Base-by-base conservation (phyloP, 1,284 basidiomycete genomes). In the Malassezia sympodialis region DNA sequence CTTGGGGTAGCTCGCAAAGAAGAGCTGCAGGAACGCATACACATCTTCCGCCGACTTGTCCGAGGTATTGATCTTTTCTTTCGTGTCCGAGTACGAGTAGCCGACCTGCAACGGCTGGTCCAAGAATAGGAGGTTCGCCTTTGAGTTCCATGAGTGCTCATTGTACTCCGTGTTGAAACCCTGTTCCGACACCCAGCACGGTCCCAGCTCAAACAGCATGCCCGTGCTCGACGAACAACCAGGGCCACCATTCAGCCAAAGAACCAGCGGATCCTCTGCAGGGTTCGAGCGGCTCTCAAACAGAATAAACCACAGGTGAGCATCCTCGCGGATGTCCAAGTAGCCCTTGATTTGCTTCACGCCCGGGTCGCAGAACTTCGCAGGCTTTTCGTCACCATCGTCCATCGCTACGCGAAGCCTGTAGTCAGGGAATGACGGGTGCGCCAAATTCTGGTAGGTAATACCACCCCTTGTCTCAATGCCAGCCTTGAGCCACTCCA, bases 231-330 rank as follows among this genome's bases (percentile, higher is more conserved):
- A 68, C 28, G 67, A 73, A 59, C 69, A 66, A 49, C 72, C 86
- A 14, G 87, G 86, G 5, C 87, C 87, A 43, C 88, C 89, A 67
- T 89, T 90, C 39, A 91, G 78, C 90, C 90, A 93, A 53, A 94
- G 79, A 26, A 90, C 80, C 4, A 94, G 79, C 10, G 89, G 89
- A 17, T 86, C 88, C 44, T 82, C 79, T 49, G 80, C 76, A 1
- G 90, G 88, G 24, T 82, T 79, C 56, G 76, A 79, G 39, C 89
- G 80, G 2, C 84, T 82, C 77, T 91, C 88, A 67, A 90, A 90
- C 79, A 88, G 87, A 26, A 86, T 88, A 77, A 88, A 90, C 81
- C 88, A 89, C 21, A 90, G 80, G 66, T 90, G 88, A 67, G 87
- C 88, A 63, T 85, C 83, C 27, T 87, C 82, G 0, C 84, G 82